These are phyloP conservation scores for Eucalyptus regnans DNA, from an alignment of 345 rosid genomes.

Conservation along the genomic window DNA sequence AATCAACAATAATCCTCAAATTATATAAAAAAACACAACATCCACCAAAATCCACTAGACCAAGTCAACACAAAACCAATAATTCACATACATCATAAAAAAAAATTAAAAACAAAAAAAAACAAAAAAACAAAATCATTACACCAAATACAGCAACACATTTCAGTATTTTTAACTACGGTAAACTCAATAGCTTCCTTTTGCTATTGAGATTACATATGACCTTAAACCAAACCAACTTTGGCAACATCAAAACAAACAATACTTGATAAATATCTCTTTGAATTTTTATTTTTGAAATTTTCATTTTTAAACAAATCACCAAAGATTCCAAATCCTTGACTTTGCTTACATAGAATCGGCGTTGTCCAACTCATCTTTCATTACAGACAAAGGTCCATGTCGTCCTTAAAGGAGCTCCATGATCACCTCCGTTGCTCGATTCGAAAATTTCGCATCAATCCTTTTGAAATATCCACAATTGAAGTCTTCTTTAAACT, in stretches of 20 bases:
- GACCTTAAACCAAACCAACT: neutral
- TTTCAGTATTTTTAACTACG: neutral
- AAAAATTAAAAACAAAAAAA: too few species aligned
- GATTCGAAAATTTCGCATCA: neutral
- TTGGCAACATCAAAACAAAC: neutral
- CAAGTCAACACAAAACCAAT: too few species aligned
- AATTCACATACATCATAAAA: too few species aligned
- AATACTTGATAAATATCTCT: neutral
- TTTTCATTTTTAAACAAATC: neutral
- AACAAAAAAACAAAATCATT: too few species aligned
- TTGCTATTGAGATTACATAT: neutral
- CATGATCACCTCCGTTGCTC: neutral
- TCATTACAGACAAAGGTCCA: neutral
- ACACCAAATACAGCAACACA: neutral
- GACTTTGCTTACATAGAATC: neutral
- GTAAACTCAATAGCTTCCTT: neutral
- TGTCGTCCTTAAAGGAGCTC: neutral
- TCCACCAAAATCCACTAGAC: too few species aligned
- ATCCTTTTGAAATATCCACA: neutral
- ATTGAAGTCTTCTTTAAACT: neutral
- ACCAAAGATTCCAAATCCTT: neutral
- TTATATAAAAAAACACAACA: too few species aligned
- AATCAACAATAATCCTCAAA: neutral
- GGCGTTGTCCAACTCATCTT: neutral
- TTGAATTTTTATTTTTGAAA: neutral